Percentiles rank a stretch among this genome's conserved stretches.
Evolutionary conservation across 2,329 filamentous ascomycete genomes (phyloP).

Genomic region (Phaeosphaeria sp.): DNA sequence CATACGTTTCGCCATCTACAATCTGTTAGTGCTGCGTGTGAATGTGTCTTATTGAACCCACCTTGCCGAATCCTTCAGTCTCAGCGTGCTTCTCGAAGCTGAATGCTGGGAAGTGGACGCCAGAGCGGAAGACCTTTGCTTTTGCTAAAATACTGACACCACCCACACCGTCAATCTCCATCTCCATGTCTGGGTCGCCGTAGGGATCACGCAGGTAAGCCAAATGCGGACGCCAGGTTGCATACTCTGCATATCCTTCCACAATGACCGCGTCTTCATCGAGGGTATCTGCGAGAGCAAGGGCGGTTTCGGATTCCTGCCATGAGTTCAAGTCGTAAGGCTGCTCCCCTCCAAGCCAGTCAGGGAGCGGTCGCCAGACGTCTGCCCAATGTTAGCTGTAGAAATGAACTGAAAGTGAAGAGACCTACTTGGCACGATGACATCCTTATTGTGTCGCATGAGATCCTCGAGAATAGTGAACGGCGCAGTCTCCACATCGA

Average conservation of each 20-base stretch:
- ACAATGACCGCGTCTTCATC: slow-evolving; percentile 99
- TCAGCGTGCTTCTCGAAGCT: slow-evolving; percentile 99
- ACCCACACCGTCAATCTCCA: slow-evolving; percentile 98
- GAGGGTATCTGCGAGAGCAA: slow-evolving; percentile 90
- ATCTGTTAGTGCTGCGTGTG: slow-evolving; percentile 28
- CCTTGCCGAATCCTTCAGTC: slow-evolving; percentile 98
- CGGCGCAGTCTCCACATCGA: slow-evolving; percentile 95
- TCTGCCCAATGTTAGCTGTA: slow-evolving; percentile 51
- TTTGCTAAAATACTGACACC: slow-evolving; percentile 98
- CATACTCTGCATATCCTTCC: slow-evolving; percentile 98
- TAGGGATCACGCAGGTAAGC: slow-evolving; percentile 97
- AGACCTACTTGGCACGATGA: slow-evolving; percentile 93
- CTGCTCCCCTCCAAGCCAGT: slow-evolving; percentile 98
- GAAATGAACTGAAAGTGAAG: background rate
- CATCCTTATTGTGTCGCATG: slow-evolving; percentile 98
- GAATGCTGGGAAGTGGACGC: slow-evolving; percentile 97
- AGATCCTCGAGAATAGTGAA: slow-evolving; percentile 96
- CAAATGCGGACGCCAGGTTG: slow-evolving; percentile 95
- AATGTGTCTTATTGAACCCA: slow-evolving; percentile 49
- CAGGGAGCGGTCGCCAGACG: slow-evolving; percentile 97
- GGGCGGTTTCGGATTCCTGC: slow-evolving; percentile 97
- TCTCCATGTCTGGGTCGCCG: slow-evolving; percentile 98
- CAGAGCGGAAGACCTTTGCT: slow-evolving; percentile 90
- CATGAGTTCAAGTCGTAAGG: slow-evolving; percentile 98
- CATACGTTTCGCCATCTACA: slow-evolving; percentile 96